phyloP scores from a whole-genome alignment of 2,329 filamentous ascomycete genomes.

The Rugonectria rugulosa region DNA sequence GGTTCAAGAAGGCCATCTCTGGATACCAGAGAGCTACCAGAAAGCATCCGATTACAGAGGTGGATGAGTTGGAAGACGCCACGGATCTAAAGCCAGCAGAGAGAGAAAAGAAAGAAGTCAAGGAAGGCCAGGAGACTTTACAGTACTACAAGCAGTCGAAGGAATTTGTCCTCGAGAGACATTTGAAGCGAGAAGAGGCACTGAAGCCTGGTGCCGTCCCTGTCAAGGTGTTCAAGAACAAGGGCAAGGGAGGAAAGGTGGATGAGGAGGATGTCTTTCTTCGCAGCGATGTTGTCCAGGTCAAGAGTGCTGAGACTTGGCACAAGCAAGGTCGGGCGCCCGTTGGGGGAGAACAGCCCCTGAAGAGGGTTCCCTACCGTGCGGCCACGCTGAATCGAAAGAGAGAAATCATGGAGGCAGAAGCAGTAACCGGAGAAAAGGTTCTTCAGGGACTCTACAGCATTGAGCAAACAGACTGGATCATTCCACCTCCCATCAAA shows the following conservation, averaged over 20 bases:
- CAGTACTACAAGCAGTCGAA: conserved; percentile 88
- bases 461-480: conserved; percentile 89
- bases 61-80: conserved; percentile 81
- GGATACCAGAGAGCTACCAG: conserved; percentile 67
- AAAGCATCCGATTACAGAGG: conserved; percentile 66
- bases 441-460: conserved; percentile 87
- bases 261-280: conserved; percentile 83
- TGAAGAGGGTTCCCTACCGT: conserved; percentile 89
- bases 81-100: conserved; percentile 78
- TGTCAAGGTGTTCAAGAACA: conserved; percentile 77
- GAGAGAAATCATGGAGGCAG: conserved; percentile 86
- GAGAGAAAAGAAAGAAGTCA: conserved; percentile 75
- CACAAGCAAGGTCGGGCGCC: conserved; percentile 93
- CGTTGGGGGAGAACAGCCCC: conserved; percentile 71
- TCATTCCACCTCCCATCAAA: conserved; percentile 85
- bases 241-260: conserved; percentile 75
- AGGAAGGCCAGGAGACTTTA: conserved; percentile 80
- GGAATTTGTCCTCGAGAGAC: conserved; percentile 84
- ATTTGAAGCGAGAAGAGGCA: conserved; percentile 92
- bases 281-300: conserved; percentile 80
- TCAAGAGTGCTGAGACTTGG: conserved; percentile 95
- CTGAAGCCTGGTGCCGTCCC: conserved; percentile 72
- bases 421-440: conserved; percentile 81
- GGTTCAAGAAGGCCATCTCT: conserved; percentile 84
- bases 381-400: conserved; percentile 89